Base-by-base conservation (phyloP, 2,329 filamentous ascomycete genomes). In the Thelonectria blattea region DNA sequence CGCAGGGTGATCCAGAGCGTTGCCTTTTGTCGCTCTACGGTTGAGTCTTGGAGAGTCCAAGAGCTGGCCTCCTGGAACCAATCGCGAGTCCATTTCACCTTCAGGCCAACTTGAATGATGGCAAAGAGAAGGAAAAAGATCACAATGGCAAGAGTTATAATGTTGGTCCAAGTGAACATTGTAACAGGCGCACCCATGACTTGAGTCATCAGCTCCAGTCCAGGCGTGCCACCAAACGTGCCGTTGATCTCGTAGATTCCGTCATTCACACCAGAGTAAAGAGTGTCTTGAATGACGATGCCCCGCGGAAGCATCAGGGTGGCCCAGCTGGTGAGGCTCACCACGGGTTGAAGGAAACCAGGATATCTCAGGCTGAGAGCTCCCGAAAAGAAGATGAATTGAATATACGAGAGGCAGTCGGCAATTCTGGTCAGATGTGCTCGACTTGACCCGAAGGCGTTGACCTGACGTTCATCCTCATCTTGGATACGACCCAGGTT, bases 341-440 rank as follows among this genome's bases (percentile, higher is more conserved):
- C 82, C 1, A 86, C 86, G 1, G 90, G 90, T 65, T 91, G 89
- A 63, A 88, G 90, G 69, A 87, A 93, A 1, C 90, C 90, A 0
- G 90, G 90, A 65, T 92, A 92, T 45, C 85, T 83, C 53, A 93
- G 75, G n/a, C 85, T 89, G 49, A 93, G 78, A 14, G 86, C 85
- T 4, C 88, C 89, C 0, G 89, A 87, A 61, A 93, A 79, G 47
- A 92, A 88, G 51, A 90, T 81, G 70, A 91, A 92, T 69, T 93
- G 90, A 12, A 93, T 84, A 71, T 92, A 92, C 68, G 91, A 87
- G 37, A 93, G 77, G 69, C 89, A 92, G 70, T 92, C 67, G 12
- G 68, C 71, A 3, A 74, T 69, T 24, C 65, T 60, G 7, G 67
- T 69, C 1, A 70, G 37, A 14, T 70, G 66, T 22, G 58, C 43